Conservation (phyloP, 2,329 filamentous ascomycete genomes). For the Zalaria sp. region DNA sequence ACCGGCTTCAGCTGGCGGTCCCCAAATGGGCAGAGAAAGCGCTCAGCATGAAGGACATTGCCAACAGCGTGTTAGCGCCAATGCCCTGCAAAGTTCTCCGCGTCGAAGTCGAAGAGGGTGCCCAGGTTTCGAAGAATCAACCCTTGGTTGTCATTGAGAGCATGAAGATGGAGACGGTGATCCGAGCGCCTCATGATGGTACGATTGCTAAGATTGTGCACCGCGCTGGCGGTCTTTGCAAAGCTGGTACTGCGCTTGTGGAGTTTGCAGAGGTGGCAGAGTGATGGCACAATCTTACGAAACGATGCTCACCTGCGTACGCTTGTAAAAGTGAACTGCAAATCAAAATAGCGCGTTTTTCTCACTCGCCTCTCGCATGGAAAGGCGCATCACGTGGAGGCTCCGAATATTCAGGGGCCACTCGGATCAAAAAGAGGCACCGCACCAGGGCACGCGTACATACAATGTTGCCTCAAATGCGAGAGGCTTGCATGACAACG, state of each 20-base stretch:
- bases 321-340: no score
- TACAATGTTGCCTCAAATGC: no score
- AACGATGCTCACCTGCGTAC: no score
- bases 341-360: no score
- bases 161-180: constrained; percentile 45
- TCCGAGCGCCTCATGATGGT: constrained; percentile 34
- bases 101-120: constrained; percentile 74
- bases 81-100: constrained; percentile 96
- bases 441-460: no score
- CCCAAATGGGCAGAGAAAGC: constrained; percentile 82
- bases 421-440: no score
- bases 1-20: constrained; percentile 38
- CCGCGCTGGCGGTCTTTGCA: constrained; percentile 29
- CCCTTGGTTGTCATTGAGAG: constrained; percentile 59
- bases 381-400: no score
- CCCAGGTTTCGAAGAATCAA: constrained; percentile 71
- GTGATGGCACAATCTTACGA: background rate
- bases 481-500: no score
- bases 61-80: constrained; percentile 74
- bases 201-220: constrained; percentile 34
- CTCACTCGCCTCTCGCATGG: no score
- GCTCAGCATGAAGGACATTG: constrained; percentile 63
- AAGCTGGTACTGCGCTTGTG: constrained; percentile 32
- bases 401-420: no score
- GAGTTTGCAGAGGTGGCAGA: constrained; percentile 23